Conservation (phyloP, 768 basidiomycete species). For the Dioszegia aurantiaca region DNA sequence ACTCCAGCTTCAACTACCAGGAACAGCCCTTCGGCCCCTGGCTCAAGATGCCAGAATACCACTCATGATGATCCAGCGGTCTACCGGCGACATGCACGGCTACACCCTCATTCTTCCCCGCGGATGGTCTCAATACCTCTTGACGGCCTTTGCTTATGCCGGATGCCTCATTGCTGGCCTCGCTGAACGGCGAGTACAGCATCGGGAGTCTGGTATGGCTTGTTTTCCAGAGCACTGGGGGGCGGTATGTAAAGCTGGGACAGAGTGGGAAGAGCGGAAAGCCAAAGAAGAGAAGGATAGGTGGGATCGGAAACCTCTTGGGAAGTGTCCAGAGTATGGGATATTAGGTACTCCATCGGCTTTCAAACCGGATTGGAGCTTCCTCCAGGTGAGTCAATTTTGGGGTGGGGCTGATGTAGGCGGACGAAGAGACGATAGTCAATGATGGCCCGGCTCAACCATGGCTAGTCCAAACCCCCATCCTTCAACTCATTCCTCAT, state of each 20-base stretch:
- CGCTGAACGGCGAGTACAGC: constrained; percentile 73
- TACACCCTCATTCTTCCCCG: constrained; percentile 83
- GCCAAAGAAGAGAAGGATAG: constrained; percentile 59
- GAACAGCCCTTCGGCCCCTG: constrained; percentile 64
- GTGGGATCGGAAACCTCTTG: constrained; percentile 82
- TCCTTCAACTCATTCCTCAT: constrained; percentile 42
- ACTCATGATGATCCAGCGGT: constrained; percentile 75
- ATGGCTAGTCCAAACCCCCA: constrained; percentile 64
- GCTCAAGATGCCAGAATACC: constrained; percentile 81
- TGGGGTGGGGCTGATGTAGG: background rate
- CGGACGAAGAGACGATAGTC: constrained; percentile 51
- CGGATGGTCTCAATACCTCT: constrained; percentile 89
- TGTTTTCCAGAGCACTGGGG: constrained; percentile 84
- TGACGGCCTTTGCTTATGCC: constrained; percentile 74
- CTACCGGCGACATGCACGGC: constrained; percentile 67
- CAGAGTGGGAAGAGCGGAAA: constrained; percentile 57
- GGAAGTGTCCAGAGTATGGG: constrained; percentile 73
- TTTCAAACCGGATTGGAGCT: constrained; percentile 72
- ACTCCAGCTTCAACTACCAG: constrained; percentile 70
- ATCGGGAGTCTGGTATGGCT: constrained; percentile 71
- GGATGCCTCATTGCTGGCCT: constrained; percentile 82
- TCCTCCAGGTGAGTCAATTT: background rate
- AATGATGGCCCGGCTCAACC: constrained; percentile 45
- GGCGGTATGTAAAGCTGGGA: constrained; percentile 58
- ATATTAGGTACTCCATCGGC: constrained; percentile 68